Percentiles rank a stretch among this genome's conserved stretches.
Conservation (phyloP, 1,284 basidiomycete species). For the Anthracocystis panici-leucophaei region DNA sequence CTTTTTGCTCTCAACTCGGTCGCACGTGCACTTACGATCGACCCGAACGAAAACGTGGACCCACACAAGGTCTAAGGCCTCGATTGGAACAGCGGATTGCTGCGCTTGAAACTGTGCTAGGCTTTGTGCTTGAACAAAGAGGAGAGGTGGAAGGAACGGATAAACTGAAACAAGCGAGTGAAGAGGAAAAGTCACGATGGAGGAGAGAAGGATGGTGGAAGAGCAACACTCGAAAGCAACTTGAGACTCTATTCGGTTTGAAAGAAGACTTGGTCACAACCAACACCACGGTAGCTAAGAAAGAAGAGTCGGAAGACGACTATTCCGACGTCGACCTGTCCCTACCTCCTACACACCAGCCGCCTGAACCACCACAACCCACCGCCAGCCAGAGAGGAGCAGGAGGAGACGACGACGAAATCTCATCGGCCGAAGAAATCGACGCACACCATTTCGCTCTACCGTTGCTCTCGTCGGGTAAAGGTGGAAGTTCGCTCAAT, state of each 20-base stretch:
- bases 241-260: slow-evolving; percentile 7
- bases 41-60: slow-evolving; percentile 45
- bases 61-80: slow-evolving; percentile 39
- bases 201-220: slow-evolving; percentile 16
- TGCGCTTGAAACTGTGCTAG: slow-evolving; percentile 32
- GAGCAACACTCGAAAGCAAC: background rate
- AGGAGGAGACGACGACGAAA: background rate
- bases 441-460: background rate
- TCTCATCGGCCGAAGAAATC: background rate
- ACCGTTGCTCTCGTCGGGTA: slow-evolving; percentile 26
- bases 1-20: slow-evolving; percentile 20
- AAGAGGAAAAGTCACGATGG: slow-evolving; percentile 1
- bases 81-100: slow-evolving; percentile 32
- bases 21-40: slow-evolving; percentile 41
- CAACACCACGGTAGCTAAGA: background rate
- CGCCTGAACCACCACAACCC: background rate
- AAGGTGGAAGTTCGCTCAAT: slow-evolving; percentile 31
- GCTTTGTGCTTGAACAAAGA: slow-evolving; percentile 12
- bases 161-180: slow-evolving; percentile 1
- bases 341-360: slow-evolving; percentile 23
- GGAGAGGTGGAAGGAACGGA: background rate
- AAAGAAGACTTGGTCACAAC: slow-evolving; percentile 10
- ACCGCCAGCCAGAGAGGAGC: no score
- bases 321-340: slow-evolving; percentile 31
- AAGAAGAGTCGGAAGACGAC: slow-evolving; percentile 3